phyloP scores from a whole-genome alignment of 441 rosid genomes.

The Gossypium lobatum region DNA sequence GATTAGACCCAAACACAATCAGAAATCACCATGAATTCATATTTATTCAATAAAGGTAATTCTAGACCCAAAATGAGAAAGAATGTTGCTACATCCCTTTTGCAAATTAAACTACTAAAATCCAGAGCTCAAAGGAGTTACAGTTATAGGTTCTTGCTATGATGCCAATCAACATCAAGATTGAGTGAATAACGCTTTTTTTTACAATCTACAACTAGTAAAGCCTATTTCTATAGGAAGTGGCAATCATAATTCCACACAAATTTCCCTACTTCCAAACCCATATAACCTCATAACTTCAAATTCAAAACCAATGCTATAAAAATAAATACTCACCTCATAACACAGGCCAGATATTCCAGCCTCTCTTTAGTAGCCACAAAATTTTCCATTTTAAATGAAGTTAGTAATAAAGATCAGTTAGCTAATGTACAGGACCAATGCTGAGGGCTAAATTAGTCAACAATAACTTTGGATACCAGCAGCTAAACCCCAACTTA shows the following conservation, averaged over 20 bases:
- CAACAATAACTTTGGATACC: not conserved
- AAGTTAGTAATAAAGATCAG: not conserved
- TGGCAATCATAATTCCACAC: not conserved
- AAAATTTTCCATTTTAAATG: conserved; percentile 5
- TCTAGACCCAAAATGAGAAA: too few relatives aligned
- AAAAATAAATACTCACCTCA: not conserved
- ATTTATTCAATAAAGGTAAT: too few relatives aligned
- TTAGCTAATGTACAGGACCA: not conserved
- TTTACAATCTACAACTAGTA: not conserved
- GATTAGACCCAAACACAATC: too few relatives aligned
- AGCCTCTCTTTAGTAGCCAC: not conserved
- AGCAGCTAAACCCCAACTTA: not conserved
- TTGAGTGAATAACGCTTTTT: not conserved
- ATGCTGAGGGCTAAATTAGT: not conserved
- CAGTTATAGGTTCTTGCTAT: not conserved
- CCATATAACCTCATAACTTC: not conserved
- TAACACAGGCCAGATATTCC: not conserved
- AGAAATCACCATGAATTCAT: too few relatives aligned
- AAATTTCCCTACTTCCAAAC: conserved; percentile 8
- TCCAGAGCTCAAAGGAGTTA: not conserved
- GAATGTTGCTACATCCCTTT: too few relatives aligned
- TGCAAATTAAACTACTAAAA: not conserved
- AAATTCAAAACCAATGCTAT: not conserved
- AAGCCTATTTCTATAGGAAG: not conserved
- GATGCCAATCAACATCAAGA: not conserved